Evolutionary conservation across 805 yeast species (phyloP).

Genomic region (Monosporozyma aquatica): DNA sequence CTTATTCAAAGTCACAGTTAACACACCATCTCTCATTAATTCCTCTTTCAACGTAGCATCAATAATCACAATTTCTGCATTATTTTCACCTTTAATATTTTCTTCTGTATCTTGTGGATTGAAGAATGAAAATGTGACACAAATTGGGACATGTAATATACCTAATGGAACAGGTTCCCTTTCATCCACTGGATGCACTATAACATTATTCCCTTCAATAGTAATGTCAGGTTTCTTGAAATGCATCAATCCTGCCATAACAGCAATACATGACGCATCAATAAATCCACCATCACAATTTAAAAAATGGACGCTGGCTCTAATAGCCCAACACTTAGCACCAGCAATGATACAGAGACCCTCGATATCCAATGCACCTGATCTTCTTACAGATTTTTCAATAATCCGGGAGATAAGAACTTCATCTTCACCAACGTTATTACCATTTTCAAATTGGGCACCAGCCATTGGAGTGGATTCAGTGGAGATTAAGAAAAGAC

Average conservation of each 20-base stretch:
- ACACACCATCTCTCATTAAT: slow-evolving; percentile 59
- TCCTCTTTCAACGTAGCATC: slow-evolving; percentile 81
- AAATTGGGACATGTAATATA: slow-evolving; percentile 80
- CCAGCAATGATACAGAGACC: slow-evolving; percentile 87
- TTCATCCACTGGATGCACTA: slow-evolving; percentile 64
- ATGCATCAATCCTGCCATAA: slow-evolving; percentile 75
- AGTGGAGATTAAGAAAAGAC: slow-evolving; percentile 71
- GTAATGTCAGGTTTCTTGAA: slow-evolving; percentile 78
- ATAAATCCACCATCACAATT: slow-evolving; percentile 90
- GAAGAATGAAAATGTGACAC: slow-evolving; percentile 82
- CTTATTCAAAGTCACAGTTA: slow-evolving; percentile 81
- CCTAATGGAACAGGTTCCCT: slow-evolving; percentile 83
- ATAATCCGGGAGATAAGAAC: slow-evolving; percentile 69
- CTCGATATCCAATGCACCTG: slow-evolving; percentile 86
- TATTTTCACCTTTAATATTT: slow-evolving; percentile 58
- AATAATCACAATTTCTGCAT: slow-evolving; percentile 51
- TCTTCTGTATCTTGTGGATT: slow-evolving; percentile 57
- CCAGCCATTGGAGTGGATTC: slow-evolving; percentile 89
- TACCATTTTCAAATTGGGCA: slow-evolving; percentile 67
- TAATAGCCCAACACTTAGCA: slow-evolving; percentile 77
- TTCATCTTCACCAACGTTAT: slow-evolving; percentile 68
- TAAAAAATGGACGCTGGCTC: slow-evolving; percentile 83
- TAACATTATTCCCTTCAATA: slow-evolving; percentile 53
- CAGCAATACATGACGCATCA: slow-evolving; percentile 86
- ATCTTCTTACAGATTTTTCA: slow-evolving; percentile 85